Conservation (phyloP, 352 stramenopile genomes). For the Discostella stelligera region DNA sequence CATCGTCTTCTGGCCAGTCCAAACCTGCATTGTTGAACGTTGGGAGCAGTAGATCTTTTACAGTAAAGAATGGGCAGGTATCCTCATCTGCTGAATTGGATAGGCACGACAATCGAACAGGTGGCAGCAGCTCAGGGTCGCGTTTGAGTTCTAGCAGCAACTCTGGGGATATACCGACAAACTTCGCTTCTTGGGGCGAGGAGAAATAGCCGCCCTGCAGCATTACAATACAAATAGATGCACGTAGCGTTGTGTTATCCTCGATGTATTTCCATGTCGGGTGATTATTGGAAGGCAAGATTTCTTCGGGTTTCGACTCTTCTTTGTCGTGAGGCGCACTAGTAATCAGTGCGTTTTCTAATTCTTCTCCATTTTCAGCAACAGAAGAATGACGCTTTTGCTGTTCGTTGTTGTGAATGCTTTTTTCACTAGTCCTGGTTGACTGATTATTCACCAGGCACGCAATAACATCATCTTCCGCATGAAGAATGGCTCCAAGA, state of each 20-base stretch:
- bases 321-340: slow-evolving; percentile 7
- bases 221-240: slow-evolving; percentile 58
- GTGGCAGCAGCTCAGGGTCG: slow-evolving; percentile 27
- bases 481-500: slow-evolving; percentile 67
- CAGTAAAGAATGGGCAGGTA: slow-evolving; percentile 49
- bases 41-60: slow-evolving; percentile 44
- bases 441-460: slow-evolving; percentile 21
- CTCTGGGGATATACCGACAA: slow-evolving; percentile 43
- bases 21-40: slow-evolving; percentile 35
- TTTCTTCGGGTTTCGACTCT: slow-evolving; percentile 17
- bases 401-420: slow-evolving; percentile 18
- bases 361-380: slow-evolving; percentile 18
- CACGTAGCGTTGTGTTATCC: slow-evolving; percentile 56
- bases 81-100: slow-evolving; percentile 19
- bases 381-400: slow-evolving; percentile 4
- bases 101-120: slow-evolving; percentile 29
- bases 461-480: slow-evolving; percentile 61
- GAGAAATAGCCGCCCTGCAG: slow-evolving; percentile 67
- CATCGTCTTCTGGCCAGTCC: slow-evolving; percentile 43
- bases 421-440: slow-evolving; percentile 10
- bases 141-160: slow-evolving; percentile 41
- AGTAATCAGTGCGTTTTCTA: not conserved
- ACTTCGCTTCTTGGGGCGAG: slow-evolving; percentile 28
- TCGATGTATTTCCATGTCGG: slow-evolving; percentile 54
- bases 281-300: slow-evolving; percentile 8